These are phyloP conservation scores for Mucor lusitanicus DNA, from an alignment of 371 early-diverging fungal species.

Conservation along the genomic window DNA sequence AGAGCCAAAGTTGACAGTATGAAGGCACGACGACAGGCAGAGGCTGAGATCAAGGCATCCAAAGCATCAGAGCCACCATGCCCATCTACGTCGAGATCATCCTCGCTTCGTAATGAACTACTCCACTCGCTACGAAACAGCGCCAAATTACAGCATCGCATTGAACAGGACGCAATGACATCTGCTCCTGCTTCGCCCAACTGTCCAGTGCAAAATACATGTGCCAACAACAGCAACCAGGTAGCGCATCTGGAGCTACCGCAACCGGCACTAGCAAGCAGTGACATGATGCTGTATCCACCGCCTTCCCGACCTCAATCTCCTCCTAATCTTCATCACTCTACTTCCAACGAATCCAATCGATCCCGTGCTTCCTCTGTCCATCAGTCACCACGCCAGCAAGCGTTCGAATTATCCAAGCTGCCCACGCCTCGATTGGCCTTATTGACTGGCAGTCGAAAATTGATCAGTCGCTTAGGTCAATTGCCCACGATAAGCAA, in stretches of 20 bases:
- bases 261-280: neutral
- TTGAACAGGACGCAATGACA: neutral
- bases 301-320: slow-evolving; percentile 3
- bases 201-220: neutral
- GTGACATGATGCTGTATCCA: neutral
- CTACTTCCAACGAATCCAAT: slow-evolving; percentile 15
- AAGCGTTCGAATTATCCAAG: slow-evolving; percentile 16
- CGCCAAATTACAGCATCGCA: neutral
- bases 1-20: neutral
- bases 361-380: neutral
- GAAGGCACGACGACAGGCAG: neutral
- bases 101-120: slow-evolving; percentile 8
- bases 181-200: slow-evolving; percentile 7
- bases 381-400: neutral
- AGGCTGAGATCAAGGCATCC: neutral
- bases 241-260: neutral
- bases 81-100: slow-evolving; percentile 1
- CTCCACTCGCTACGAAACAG: neutral
- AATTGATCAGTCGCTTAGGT: slow-evolving; percentile 21
- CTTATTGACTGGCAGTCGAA: slow-evolving; percentile 26
- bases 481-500: slow-evolving; percentile 11
- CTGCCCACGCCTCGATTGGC: slow-evolving; percentile 27
- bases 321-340: slow-evolving; percentile 1
- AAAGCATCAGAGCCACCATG: neutral
- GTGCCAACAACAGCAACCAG: neutral